Percentiles rank a stretch among this genome's conserved stretches.
Conservation (phyloP, 177 flowering plant genomes). For the Vitis hybrid region DNA sequence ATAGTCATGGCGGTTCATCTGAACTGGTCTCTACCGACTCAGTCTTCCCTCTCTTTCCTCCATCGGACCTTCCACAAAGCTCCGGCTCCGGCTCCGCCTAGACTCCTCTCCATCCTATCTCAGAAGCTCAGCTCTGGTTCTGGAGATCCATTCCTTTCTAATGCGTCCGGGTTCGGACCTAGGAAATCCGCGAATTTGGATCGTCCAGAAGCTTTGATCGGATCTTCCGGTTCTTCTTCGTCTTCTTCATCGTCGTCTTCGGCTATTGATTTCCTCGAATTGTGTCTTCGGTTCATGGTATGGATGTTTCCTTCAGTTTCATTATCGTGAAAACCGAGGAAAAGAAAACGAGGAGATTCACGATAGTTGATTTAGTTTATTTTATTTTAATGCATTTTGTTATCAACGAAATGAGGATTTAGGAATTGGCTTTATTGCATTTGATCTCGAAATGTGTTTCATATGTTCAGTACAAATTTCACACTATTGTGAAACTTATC, state of each 20-base stretch:
- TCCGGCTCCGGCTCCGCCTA: slow-evolving; percentile 3
- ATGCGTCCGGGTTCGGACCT: slow-evolving; percentile 20
- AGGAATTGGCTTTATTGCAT: too few relatives aligned
- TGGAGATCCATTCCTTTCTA: slow-evolving; percentile 1
- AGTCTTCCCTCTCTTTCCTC: slow-evolving; percentile 14
- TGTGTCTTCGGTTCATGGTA: slow-evolving; percentile 89
- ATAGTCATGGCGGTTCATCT: slow-evolving; percentile 29
- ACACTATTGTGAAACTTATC: too few relatives aligned
- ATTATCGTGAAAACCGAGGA: too few relatives aligned
- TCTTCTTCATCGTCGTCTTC: slow-evolving; percentile 48
- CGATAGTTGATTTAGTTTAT: too few relatives aligned
- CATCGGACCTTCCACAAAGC: slow-evolving; percentile 17
- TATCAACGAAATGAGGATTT: too few relatives aligned
- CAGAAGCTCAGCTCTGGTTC: slow-evolving; percentile 16
- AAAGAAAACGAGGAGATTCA: too few relatives aligned
- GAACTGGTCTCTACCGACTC: slow-evolving; percentile 13
- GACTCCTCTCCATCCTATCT: slow-evolving; percentile 26
- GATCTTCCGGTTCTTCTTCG: slow-evolving; percentile 8
- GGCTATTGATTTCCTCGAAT: slow-evolving; percentile 79
- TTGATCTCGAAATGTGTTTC: too few relatives aligned
- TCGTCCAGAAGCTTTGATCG: slow-evolving; percentile 12
- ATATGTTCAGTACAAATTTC: too few relatives aligned
- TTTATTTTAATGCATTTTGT: too few relatives aligned
- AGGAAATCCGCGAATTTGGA: slow-evolving; percentile 13
- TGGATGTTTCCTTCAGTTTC: background rate